Conservation (phyloP, 108 stramenopile genomes). For the Nitzschia sp. region DNA sequence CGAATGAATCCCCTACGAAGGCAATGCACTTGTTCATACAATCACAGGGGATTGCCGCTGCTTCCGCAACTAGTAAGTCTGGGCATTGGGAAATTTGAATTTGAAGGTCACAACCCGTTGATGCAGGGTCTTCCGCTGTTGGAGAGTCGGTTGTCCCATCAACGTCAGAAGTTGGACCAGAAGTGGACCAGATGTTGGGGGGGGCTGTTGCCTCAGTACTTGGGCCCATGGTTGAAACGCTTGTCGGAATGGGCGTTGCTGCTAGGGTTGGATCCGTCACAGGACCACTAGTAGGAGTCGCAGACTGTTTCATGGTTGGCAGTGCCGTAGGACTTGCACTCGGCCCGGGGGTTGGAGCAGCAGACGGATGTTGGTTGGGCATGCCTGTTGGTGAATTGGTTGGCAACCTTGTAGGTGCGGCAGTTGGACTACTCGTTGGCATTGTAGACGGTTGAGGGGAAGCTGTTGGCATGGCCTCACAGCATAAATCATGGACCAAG, state of each 20-base stretch:
- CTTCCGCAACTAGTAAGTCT: neutral
- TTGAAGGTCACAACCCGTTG: neutral
- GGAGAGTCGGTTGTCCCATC: neutral
- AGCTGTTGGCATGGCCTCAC: neutral
- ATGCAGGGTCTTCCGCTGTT: neutral
- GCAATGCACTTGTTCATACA: slow-evolving; percentile 9
- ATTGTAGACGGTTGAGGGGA: neutral
- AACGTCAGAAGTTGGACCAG: neutral
- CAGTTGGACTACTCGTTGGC: neutral
- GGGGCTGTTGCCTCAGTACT: neutral
- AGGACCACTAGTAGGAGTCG: neutral
- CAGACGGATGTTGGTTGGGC: neutral
- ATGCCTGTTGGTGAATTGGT: neutral
- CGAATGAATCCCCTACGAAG: slow-evolving; percentile 6
- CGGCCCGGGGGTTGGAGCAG: neutral
- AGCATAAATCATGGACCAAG: neutral
- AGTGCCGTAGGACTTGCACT: neutral
- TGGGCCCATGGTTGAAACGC: neutral
- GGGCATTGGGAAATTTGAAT: slow-evolving; percentile 11
- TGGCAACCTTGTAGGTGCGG: neutral
- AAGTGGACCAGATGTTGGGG: neutral
- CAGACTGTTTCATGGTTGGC: neutral
- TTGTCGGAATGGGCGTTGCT: neutral
- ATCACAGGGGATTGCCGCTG: slow-evolving; percentile 5
- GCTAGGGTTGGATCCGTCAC: neutral